A percentile compares a stretch with the other conserved stretches of the same genome.
Evolutionary conservation across 2,329 filamentous ascomycete genomes (phyloP).

Genomic region (Chlorencoelia australis): DNA sequence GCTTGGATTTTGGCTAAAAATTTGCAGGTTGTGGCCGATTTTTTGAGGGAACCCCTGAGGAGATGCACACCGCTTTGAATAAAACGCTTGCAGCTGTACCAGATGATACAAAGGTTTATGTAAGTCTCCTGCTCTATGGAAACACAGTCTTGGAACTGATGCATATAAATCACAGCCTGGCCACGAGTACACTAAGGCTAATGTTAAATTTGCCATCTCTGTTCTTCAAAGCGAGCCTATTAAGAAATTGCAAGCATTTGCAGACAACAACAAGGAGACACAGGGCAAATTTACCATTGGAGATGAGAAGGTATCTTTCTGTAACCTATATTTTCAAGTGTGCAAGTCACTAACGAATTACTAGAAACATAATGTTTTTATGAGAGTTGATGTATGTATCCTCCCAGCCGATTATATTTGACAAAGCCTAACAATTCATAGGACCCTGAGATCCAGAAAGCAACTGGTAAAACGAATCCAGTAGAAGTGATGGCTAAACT

Average conservation of each 20-base stretch:
- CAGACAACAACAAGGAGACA: conserved; percentile 72
- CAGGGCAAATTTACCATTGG: conserved; percentile 95
- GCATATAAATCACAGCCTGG: conserved; percentile 51
- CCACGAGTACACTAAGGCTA: conserved; percentile 96
- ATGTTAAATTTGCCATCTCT: conserved; percentile 77
- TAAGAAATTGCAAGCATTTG: conserved; percentile 67
- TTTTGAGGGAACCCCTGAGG: conserved; percentile 79
- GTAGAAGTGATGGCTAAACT: conserved; percentile 77
- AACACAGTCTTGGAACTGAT: conserved; percentile 5
- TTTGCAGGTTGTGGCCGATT: conserved; percentile 76
- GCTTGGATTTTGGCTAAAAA: not conserved
- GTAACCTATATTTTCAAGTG: not conserved
- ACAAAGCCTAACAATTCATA: conserved; percentile 27
- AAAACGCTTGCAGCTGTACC: conserved; percentile 70
- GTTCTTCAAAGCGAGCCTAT: conserved; percentile 68
- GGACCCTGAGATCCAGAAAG: conserved; percentile 77
- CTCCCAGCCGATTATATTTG: not conserved
- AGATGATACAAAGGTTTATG: conserved; percentile 85
- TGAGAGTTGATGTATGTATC: conserved; percentile 64
- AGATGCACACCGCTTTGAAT: conserved; percentile 94
- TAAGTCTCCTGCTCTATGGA: conserved; percentile 34
- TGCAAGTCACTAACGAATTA: conserved; percentile 7
- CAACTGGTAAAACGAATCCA: conserved; percentile 69
- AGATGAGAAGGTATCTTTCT: conserved; percentile 83
- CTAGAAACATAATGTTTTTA: conserved; percentile 90